Base-by-base conservation (phyloP, 305 asterid species). In the Fraxinus sp. region DNA sequence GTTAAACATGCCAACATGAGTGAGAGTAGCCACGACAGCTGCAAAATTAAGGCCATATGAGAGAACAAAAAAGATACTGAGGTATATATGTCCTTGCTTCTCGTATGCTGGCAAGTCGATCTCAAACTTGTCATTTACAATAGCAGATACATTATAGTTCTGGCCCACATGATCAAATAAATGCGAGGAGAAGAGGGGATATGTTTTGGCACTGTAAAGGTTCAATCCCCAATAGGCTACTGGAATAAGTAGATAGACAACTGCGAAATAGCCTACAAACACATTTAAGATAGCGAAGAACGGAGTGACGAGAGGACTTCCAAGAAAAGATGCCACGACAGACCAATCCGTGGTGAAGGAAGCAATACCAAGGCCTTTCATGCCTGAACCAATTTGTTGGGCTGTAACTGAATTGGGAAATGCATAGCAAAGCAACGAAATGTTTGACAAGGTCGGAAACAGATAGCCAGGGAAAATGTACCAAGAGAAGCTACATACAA, bases 31-130 rank as follows among this genome's bases (percentile, higher is more conserved):
- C 2, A 84, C 37, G 26, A 91, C 91, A 0, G 90, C 86, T 0
- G 98, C 98, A 57, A 95, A 95, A 75, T 87, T 91, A 33, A 92
- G 89, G 52, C 91, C 98, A 70, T 95, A 95, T 1, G 90, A 13
- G 6, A 93, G 24, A 4, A 90, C 86, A 30, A 95, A 91, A 86
- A 93, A 87, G 80, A 85, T 49, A 64, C 92, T 85, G 81, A 95
- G 79, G 79, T 91, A 82, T 26, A 93, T 18, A 9, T 70, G 90
- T 2, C 98, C 98, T 5, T 43, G 89, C 74, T 77, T 75, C 43
- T 86, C 82, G 32, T 93, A 95, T 3, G 86, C 85, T 0, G 78
- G 85, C 86, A 84, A 8, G 81, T 92, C 95, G 1, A 95, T 49
- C 89, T 93, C 93, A 75, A 95, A 93, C 32, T 84, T 85, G 0